Evolutionary conservation across 257 asterid species (phyloP).

Genomic region (Solanum corneliomulleri): DNA sequence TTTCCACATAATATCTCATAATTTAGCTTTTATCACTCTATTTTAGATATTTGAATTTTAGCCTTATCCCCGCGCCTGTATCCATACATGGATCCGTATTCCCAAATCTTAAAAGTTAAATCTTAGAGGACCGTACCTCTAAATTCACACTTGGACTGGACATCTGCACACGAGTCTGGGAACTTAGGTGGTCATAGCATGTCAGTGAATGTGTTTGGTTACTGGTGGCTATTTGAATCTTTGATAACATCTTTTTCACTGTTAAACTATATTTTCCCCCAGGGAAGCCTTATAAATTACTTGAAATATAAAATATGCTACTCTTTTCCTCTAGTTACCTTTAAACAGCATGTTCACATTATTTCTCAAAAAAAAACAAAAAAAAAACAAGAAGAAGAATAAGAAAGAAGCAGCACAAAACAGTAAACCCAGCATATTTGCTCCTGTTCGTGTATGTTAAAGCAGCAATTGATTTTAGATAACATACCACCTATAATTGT

Average conservation of each 20-base stretch:
- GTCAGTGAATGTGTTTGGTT: neutral
- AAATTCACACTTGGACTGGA: neutral
- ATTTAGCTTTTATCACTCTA: neutral
- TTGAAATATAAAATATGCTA: neutral
- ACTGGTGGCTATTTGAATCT: neutral
- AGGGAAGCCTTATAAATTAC: neutral
- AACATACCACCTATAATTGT: neutral
- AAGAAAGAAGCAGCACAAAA: neutral
- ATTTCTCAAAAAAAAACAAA: neutral
- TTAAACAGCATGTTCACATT: neutral
- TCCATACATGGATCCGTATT: neutral
- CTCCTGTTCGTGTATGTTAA: neutral
- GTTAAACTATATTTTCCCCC: neutral
- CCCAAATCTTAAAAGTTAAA: neutral
- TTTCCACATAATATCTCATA: neutral
- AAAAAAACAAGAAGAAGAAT: neutral
- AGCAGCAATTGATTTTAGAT: neutral
- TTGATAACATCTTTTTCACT: neutral
- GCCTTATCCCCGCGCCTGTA: neutral
- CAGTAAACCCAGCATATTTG: neutral
- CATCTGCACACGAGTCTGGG: neutral
- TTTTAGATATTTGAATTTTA: neutral
- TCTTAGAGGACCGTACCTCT: neutral
- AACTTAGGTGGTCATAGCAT: neutral
- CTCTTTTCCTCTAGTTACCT: neutral